phyloP scores from a whole-genome alignment of 75 land plant genomes.

The Picea glauca region DNA sequence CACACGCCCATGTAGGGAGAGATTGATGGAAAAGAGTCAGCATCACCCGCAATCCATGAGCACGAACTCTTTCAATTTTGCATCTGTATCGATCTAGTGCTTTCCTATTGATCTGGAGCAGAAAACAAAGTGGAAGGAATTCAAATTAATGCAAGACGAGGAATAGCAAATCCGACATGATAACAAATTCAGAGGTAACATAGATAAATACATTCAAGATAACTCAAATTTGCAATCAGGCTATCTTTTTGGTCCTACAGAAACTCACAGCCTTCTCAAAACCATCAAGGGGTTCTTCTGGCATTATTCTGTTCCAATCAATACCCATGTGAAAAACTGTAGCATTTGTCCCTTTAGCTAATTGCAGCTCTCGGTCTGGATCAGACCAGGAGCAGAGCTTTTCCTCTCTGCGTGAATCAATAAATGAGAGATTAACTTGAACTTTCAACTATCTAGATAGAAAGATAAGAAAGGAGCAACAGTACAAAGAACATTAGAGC shows the following conservation, averaged over 20 bases:
- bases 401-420: constrained; percentile 58
- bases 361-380: constrained; percentile 82
- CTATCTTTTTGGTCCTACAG: constrained; percentile 54
- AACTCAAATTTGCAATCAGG: constrained; percentile 12
- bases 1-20: constrained; percentile 94
- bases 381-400: constrained; percentile 93
- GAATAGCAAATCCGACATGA: background rate
- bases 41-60: constrained; percentile 96
- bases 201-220: background rate
- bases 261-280: constrained; percentile 24
- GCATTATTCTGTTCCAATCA: constrained; percentile 93
- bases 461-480: too few relatives aligned
- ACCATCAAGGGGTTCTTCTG: constrained; percentile 68
- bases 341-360: constrained; percentile 77
- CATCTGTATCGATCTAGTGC: constrained; percentile 80
- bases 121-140: background rate
- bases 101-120: constrained; percentile 63
- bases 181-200: background rate
- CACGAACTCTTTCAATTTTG: constrained; percentile 69
- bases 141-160: background rate
- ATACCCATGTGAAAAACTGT: constrained; percentile 79
- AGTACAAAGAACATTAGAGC: too few relatives aligned
- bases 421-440: too few relatives aligned
- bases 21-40: constrained; percentile 95
- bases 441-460: too few relatives aligned